Conservation (phyloP, 768 basidiomycete genomes). For the Tylopilus sp. region DNA sequence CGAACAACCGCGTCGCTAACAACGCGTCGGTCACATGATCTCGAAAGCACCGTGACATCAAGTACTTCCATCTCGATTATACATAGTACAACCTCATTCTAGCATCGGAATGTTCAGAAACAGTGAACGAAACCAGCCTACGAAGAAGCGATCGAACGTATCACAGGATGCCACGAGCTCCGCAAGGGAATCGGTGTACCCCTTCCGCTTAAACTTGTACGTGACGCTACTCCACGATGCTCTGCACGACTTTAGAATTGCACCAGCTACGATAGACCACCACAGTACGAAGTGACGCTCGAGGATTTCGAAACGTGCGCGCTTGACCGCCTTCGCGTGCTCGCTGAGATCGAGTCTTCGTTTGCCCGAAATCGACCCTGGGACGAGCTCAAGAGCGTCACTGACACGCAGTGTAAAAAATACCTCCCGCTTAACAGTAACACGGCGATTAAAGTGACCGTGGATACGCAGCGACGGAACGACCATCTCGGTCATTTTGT, state of each 20-base stretch:
- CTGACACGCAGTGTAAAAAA: constrained; percentile 61
- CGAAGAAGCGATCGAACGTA: background rate
- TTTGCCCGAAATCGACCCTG: constrained; percentile 78
- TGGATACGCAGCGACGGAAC: constrained; percentile 64
- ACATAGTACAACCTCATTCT: background rate
- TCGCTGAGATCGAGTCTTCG: constrained; percentile 90
- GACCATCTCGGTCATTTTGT: constrained; percentile 95
- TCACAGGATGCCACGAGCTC: background rate
- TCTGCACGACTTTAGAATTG: constrained; percentile 2
- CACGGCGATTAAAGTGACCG: constrained; percentile 43
- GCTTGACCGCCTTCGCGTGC: constrained; percentile 78
- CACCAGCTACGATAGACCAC: constrained; percentile 80
- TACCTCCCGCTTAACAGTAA: constrained; percentile 70
- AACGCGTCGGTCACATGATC: constrained; percentile 27
- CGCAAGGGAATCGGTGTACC: constrained; percentile 40
- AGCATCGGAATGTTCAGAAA: constrained; percentile 20
- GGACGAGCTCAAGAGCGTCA: constrained; percentile 70
- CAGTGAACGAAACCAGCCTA: constrained; percentile 7
- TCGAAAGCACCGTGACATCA: too few relatives aligned
- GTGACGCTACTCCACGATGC: constrained; percentile 19
- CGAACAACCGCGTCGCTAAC: constrained; percentile 12
- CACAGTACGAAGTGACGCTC: constrained; percentile 82
- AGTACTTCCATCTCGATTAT: background rate
- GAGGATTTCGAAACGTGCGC: constrained; percentile 96
- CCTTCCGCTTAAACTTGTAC: constrained; percentile 78